A percentile compares a stretch with the other conserved stretches of the same genome.
phyloP scores from a whole-genome alignment of 1,284 basidiomycete genomes.

The Apiotrichum porosum region DNA sequence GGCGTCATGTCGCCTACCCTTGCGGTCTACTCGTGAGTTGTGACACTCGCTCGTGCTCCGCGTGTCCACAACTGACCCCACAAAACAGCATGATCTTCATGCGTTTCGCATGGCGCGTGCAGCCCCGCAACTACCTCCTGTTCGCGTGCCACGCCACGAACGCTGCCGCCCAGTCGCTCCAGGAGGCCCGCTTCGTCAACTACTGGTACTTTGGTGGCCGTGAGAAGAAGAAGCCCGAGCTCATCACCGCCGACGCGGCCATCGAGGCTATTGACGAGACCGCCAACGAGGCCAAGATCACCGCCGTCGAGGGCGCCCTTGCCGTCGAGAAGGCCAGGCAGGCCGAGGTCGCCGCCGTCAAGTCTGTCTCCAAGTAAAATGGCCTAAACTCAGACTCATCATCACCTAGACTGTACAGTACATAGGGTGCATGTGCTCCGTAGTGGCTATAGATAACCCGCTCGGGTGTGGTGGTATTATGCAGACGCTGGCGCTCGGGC shows the following conservation, averaged over 20 bases:
- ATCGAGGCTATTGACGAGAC: constrained; percentile 1
- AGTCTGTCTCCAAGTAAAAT: constrained; percentile 6
- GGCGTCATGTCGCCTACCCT: constrained; percentile 88
- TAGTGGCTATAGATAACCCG: too few species aligned
- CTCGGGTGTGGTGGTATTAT: too few species aligned
- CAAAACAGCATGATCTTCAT: constrained; percentile 87
- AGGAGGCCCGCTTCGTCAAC: constrained; percentile 77
- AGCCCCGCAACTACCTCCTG: constrained; percentile 88
- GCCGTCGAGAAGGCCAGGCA: constrained; percentile 2
- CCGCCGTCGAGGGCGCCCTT: background rate
- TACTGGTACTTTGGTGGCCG: constrained; percentile 62
- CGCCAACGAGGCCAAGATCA: background rate
- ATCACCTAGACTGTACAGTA: constrained; percentile 1
- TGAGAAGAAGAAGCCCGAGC: constrained; percentile 37
- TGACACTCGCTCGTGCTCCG: too few species aligned
- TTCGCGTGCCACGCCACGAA: constrained; percentile 91
- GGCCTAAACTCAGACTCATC: too few species aligned
- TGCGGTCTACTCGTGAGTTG: constrained; percentile 84
- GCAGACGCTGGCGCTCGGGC: too few species aligned
- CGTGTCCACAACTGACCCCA: too few species aligned
- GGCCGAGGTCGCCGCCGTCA: constrained; percentile 19
- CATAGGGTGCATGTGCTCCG: too few species aligned
- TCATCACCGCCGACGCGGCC: constrained; percentile 14
- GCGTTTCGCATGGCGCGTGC: constrained; percentile 93
- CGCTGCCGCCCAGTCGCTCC: constrained; percentile 73